phyloP scores from a whole-genome alignment of 305 asterid genomes.

The Fraxinus nigra region DNA sequence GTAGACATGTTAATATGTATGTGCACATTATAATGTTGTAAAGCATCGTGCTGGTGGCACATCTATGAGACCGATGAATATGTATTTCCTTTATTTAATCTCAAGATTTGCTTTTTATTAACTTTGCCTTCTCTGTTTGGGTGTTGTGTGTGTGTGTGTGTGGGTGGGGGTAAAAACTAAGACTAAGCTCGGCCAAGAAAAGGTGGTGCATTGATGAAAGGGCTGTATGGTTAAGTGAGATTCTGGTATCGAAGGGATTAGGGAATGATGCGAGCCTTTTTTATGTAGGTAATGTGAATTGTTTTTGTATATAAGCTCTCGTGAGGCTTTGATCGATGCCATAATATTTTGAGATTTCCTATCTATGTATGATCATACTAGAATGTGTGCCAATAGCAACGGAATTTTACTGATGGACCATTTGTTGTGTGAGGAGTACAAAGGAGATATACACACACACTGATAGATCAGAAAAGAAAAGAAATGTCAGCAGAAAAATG shows the following conservation, averaged over 20 bases:
- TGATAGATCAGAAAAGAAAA: neutral
- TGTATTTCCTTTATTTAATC: slow-evolving; percentile 2
- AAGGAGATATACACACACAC: neutral
- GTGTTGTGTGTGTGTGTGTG: neutral
- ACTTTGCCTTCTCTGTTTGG: neutral
- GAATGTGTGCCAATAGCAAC: neutral
- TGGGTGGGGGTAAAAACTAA: neutral
- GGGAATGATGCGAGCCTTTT: neutral
- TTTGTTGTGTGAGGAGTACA: neutral
- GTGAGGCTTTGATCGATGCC: neutral
- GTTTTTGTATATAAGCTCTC: neutral
- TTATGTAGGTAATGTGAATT: neutral
- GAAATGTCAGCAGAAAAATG: neutral
- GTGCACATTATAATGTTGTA: slow-evolving; percentile 16
- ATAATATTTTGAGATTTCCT: neutral
- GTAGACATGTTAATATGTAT: slow-evolving; percentile 5
- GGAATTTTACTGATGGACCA: neutral
- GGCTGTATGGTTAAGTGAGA: neutral
- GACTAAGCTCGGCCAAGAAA: neutral
- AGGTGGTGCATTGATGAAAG: neutral
- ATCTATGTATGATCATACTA: neutral
- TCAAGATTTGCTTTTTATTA: neutral
- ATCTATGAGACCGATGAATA: slow-evolving; percentile 18
- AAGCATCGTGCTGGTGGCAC: slow-evolving; percentile 19
- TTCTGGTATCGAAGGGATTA: neutral